A percentile compares a stretch with the other conserved stretches of the same genome.
phyloP scores from a whole-genome alignment of 495 filamentous ascomycete species.

The Podospora sp. region DNA sequence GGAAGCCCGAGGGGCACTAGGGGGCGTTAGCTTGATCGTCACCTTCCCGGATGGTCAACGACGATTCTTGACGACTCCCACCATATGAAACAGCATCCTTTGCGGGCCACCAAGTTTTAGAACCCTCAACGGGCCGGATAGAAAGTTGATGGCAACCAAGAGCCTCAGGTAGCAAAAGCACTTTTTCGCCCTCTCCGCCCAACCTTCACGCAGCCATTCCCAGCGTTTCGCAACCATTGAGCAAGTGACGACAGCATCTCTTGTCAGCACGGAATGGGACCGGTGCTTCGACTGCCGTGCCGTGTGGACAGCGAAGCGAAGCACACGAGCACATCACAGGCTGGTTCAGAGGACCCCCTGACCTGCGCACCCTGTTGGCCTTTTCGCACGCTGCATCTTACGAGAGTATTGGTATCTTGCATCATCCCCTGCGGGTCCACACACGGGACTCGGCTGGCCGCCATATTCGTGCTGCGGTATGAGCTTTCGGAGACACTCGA shows the following conservation, averaged over 20 bases:
- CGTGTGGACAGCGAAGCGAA: too few species aligned
- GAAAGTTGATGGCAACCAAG: background rate
- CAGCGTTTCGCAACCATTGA: background rate
- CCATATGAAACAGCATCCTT: background rate
- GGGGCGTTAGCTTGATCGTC: background rate
- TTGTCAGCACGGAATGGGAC: background rate
- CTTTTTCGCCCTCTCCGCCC: background rate
- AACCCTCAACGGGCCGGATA: background rate
- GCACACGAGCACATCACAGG: too few species aligned
- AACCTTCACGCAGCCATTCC: background rate
- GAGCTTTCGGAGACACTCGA: background rate
- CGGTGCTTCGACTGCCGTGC: too few species aligned
- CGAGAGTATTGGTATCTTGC: background rate
- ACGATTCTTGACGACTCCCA: background rate
- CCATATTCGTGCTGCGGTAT: too few species aligned
- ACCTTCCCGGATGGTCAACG: background rate
- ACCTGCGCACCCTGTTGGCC: too few species aligned
- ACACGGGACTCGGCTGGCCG: background rate
- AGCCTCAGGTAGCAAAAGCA: constrained; percentile 8
- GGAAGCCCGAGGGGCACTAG: constrained; percentile 23
- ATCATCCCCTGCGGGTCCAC: background rate
- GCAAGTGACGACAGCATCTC: background rate
- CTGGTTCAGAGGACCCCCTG: too few species aligned
- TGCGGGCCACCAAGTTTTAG: background rate
- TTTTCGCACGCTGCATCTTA: too few species aligned